Conservation (phyloP, 2,329 filamentous ascomycete species). For the Sclerotinia sclerotiorum region DNA sequence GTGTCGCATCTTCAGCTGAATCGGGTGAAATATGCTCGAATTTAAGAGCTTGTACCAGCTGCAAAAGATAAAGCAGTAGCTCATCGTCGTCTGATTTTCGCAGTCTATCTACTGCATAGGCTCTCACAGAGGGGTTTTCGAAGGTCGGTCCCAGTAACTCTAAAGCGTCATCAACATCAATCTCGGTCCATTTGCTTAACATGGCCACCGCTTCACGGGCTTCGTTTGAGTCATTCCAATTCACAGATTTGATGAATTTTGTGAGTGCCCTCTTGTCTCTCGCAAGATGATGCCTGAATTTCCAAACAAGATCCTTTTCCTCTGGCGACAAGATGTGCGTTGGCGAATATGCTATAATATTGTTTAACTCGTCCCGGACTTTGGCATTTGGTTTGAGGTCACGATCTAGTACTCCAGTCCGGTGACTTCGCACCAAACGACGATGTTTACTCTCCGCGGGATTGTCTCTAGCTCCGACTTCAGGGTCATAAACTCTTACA, state of each 20-base stretch:
- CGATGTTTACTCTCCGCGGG: slow-evolving; percentile 95
- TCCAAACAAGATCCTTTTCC: slow-evolving; percentile 96
- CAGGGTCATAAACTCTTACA: slow-evolving; percentile 88
- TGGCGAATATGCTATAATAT: slow-evolving; percentile 87
- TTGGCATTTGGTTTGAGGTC: slow-evolving; percentile 96
- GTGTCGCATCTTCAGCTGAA: slow-evolving; percentile 59
- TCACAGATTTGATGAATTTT: slow-evolving; percentile 97
- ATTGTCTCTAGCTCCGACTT: slow-evolving; percentile 85
- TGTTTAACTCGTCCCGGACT: slow-evolving; percentile 88
- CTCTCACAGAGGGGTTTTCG: slow-evolving; percentile 81
- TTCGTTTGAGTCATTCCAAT: slow-evolving; percentile 85
- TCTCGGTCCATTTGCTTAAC: slow-evolving; percentile 90
- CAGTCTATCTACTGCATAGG: slow-evolving; percentile 89
- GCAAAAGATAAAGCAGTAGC: slow-evolving; percentile 83
- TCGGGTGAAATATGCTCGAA: slow-evolving; percentile 75
- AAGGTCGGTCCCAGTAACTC: slow-evolving; percentile 92
- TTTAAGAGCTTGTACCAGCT: slow-evolving; percentile 93
- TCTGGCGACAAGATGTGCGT: slow-evolving; percentile 84
- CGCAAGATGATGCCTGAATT: slow-evolving; percentile 91
- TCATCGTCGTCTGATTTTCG: slow-evolving; percentile 92
- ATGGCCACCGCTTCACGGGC: slow-evolving; percentile 87
- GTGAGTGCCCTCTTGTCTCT: slow-evolving; percentile 89
- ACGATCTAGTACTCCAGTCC: slow-evolving; percentile 91
- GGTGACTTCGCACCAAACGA: slow-evolving; percentile 80
- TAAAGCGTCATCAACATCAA: slow-evolving; percentile 93